Percentiles rank a stretch among this genome's conserved stretches.
Conservation (phyloP, 1,139 yeast genomes). For the Pichia sp. region DNA sequence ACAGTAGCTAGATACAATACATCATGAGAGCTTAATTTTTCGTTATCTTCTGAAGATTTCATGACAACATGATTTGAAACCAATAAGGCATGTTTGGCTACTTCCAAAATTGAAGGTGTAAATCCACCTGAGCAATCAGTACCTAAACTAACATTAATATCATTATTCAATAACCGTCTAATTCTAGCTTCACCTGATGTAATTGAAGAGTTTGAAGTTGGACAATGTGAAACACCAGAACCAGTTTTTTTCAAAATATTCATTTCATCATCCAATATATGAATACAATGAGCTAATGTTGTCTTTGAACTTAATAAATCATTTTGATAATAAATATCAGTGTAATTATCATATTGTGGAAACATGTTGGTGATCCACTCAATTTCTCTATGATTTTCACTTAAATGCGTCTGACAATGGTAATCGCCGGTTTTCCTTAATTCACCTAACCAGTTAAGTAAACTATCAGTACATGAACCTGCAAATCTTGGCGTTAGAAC, state of each 20-base stretch:
- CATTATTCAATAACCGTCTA: conserved; percentile 56
- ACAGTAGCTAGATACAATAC: conserved; percentile 76
- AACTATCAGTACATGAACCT: conserved; percentile 66
- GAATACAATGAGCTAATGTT: conserved; percentile 85
- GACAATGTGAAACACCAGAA: conserved; percentile 88
- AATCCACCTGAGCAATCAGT: conserved; percentile 93
- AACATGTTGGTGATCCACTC: conserved; percentile 67
- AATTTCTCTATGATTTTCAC: conserved; percentile 73
- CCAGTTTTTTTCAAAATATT: conserved; percentile 44
- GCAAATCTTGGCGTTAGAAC: conserved; percentile 93
- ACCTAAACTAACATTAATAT: conserved; percentile 77
- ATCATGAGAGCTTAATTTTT: conserved; percentile 59
- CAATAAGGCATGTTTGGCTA: conserved; percentile 71
- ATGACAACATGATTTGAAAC: conserved; percentile 83
- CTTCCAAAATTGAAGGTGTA: conserved; percentile 67
- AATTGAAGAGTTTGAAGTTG: conserved; percentile 81
- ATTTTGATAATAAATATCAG: conserved; percentile 68
- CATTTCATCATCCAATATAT: conserved; percentile 60
- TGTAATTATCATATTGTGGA: conserved; percentile 63
- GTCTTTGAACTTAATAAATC: conserved; percentile 59
- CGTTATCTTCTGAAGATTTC: conserved; percentile 39
- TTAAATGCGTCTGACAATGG: conserved; percentile 84
- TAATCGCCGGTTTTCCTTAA: conserved; percentile 43
- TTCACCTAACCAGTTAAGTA: conserved; percentile 59
- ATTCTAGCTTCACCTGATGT: conserved; percentile 91